Conservation (phyloP, 148 eudicot genomes). For the Chenopodium berlandieri region DNA sequence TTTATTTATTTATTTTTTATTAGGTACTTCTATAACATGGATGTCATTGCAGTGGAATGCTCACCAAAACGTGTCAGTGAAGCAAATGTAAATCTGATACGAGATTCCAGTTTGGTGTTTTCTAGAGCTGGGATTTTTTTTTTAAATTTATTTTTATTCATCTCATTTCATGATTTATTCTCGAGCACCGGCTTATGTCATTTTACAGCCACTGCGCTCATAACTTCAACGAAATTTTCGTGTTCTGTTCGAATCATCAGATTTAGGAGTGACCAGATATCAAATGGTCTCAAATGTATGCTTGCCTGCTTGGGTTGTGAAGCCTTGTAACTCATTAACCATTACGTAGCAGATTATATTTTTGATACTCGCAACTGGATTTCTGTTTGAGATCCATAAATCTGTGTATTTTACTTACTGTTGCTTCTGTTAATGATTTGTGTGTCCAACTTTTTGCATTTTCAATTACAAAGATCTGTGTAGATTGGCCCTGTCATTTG, state of each 20-base stretch:
- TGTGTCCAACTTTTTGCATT: too few relatives aligned
- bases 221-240: background rate
- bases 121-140: background rate
- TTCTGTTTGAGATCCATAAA: too few relatives aligned
- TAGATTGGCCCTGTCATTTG: too few relatives aligned
- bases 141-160: background rate
- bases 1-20: too few relatives aligned
- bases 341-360: too few relatives aligned
- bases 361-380: too few relatives aligned
- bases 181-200: background rate
- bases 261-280: background rate
- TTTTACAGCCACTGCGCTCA: background rate
- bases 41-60: constrained; percentile 87
- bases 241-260: background rate
- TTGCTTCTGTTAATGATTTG: too few relatives aligned
- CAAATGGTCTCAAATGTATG: too few relatives aligned
- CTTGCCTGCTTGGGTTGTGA: too few relatives aligned
- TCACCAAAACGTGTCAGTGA: constrained; percentile 33
- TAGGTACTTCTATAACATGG: constrained; percentile 91
- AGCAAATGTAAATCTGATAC: constrained; percentile 20
- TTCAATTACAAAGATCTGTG: too few relatives aligned
- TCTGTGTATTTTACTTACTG: too few relatives aligned
- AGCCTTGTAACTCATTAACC: too few relatives aligned
- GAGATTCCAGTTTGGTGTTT: background rate
- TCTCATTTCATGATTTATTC: background rate